These are phyloP conservation scores for Sextonia rubra DNA, from an alignment of 164 flowering plant genomes.

Conservation along the genomic window DNA sequence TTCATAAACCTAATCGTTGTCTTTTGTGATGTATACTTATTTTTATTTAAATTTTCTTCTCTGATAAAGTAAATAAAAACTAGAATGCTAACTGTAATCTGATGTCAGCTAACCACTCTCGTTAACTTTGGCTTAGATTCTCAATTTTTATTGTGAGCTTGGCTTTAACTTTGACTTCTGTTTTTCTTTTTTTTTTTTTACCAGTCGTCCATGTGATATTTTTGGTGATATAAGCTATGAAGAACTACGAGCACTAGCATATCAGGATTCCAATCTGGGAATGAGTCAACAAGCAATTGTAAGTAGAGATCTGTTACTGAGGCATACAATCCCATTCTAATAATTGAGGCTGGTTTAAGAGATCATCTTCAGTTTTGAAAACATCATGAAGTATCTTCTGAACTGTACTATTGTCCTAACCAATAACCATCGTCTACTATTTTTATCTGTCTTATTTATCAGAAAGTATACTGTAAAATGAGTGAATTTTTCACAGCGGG, in stretches of 20 bases:
- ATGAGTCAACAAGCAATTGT: conserved; percentile 67
- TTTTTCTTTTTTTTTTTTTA: conserved; percentile 16
- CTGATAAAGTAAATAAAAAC: neutral
- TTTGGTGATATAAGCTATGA: conserved; percentile 85
- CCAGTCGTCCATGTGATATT: conserved; percentile 84
- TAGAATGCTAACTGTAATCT: neutral
- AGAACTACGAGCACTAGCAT: conserved; percentile 83
- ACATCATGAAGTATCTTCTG: neutral
- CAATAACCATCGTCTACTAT: too few species aligned
- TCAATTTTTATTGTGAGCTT: neutral
- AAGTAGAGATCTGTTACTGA: conserved; percentile 25
- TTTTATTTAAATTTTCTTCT: too few species aligned
- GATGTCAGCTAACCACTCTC: neutral
- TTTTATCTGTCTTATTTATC: too few species aligned
- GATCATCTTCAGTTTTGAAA: neutral
- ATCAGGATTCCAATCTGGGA: conserved; percentile 73
- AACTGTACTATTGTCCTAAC: neutral
- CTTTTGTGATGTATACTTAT: neutral
- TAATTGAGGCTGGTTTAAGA: neutral
- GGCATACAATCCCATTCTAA: neutral
- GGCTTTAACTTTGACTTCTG: neutral
- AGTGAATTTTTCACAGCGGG: too few species aligned
- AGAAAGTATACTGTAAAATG: too few species aligned
- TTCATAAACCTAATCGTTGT: neutral
- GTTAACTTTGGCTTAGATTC: neutral